Conservation (phyloP, 2,329 filamentous ascomycete species). For the Fusarium cicatricum region DNA sequence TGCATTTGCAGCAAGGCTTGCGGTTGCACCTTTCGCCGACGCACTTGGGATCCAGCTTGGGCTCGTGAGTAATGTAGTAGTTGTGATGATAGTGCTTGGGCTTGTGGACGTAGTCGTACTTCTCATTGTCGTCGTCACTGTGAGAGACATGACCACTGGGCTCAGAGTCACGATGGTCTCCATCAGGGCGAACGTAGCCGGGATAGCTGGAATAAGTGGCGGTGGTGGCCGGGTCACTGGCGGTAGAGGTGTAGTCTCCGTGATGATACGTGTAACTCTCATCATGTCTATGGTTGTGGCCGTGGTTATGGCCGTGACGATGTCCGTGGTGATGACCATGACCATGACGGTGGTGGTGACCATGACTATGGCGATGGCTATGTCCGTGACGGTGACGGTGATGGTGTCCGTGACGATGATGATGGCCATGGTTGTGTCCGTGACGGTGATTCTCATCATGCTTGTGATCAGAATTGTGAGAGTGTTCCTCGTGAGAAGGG, state of each 20-base stretch:
- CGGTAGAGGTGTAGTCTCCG: not conserved
- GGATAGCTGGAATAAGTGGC: conserved; percentile 3
- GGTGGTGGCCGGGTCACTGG: not conserved
- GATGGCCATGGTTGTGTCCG: too few species aligned
- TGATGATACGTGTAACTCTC: not conserved
- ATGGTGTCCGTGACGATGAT: conserved; percentile 1
- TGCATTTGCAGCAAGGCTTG: conserved; percentile 41
- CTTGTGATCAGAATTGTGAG: not conserved
- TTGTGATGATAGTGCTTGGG: conserved; percentile 21
- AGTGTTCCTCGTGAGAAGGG: not conserved
- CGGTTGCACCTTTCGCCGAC: conserved; percentile 33
- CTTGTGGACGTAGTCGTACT: conserved; percentile 26
- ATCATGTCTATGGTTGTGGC: not conserved
- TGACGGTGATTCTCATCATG: conserved; percentile 1
- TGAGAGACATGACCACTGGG: not conserved
- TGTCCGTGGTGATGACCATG: not conserved
- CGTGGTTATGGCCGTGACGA: not conserved
- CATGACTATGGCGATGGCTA: not conserved
- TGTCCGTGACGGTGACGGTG: conserved; percentile 3
- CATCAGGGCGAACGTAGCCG: not conserved
- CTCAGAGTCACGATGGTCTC: not conserved
- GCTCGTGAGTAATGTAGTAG: conserved; percentile 13
- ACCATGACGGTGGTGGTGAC: not conserved
- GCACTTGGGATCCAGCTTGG: conserved; percentile 31
- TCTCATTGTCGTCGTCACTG: conserved; percentile 9